Conservation (phyloP, 1,284 basidiomycete genomes). For the Marasmius fiardii region DNA sequence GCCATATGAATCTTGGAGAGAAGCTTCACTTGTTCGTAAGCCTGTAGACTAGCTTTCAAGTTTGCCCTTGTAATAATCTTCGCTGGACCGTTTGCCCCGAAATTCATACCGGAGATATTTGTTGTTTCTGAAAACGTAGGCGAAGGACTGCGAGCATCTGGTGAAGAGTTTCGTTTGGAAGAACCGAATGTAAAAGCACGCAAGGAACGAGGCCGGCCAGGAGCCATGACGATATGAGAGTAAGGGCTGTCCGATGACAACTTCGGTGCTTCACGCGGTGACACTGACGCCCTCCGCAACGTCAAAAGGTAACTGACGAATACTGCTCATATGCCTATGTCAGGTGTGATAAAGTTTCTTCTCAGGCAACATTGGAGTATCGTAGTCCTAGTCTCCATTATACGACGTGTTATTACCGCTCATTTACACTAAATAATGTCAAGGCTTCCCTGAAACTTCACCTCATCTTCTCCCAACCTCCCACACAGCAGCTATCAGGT, state of each 20-base stretch:
- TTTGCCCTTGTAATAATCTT: conserved; percentile 83
- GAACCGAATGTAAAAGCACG: conserved; percentile 50
- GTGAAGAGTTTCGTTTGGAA: conserved; percentile 44
- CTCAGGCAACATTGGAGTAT: neutral
- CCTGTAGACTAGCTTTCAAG: conserved; percentile 72
- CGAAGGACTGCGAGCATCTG: conserved; percentile 56
- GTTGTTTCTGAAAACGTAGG: conserved; percentile 83
- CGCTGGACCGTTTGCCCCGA: conserved; percentile 65
- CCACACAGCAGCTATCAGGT: neutral
- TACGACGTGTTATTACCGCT: neutral
- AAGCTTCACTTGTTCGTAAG: conserved; percentile 72
- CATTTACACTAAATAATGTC: too few species aligned
- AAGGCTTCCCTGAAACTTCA: neutral
- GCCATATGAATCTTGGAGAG: conserved; percentile 2
- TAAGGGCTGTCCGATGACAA: conserved; percentile 1
- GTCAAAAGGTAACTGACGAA: neutral
- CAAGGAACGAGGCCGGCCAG: conserved; percentile 53
- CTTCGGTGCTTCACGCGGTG: neutral
- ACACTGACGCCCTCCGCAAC: neutral
- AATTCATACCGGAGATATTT: conserved; percentile 70
- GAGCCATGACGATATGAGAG: conserved; percentile 43
- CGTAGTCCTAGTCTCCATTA: neutral
- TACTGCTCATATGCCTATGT: too few species aligned
- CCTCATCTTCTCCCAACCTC: neutral
- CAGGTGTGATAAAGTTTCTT: neutral